Evolutionary conservation across 78 protist species (phyloP).

Genomic region (Dictyostelium intermedium): DNA sequence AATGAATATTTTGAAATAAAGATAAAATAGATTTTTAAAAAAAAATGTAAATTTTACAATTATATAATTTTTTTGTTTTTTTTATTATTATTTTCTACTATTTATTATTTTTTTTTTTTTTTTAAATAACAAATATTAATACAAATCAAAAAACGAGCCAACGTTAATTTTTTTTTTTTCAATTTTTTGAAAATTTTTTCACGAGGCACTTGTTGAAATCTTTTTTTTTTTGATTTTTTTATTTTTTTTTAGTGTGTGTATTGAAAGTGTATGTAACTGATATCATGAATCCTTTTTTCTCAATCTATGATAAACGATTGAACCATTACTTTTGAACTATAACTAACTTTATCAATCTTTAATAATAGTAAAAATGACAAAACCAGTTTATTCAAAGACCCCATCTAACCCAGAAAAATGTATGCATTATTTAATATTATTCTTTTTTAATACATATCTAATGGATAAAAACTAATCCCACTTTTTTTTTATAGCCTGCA

Average conservation of each 20-base stretch:
- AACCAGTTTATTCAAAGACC: conserved; percentile 36
- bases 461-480: neutral
- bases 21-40: no score
- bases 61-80: no score
- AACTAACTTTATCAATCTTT: neutral
- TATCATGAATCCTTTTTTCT: neutral
- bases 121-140: no score
- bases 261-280: neutral
- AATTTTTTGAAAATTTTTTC: neutral
- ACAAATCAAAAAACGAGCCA: neutral
- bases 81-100: no score
- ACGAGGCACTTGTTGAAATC: neutral
- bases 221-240: neutral
- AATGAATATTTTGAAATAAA: no score
- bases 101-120: no score
- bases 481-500: conserved; percentile 74
- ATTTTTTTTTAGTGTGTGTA: neutral
- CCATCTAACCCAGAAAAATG: conserved; percentile 81
- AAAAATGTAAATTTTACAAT: no score
- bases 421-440: no score
- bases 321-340: neutral
- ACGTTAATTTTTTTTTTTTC: neutral
- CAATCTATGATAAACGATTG: neutral
- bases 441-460: no score
- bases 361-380: conserved; percentile 37